Evolutionary conservation across 2,329 filamentous ascomycete genomes (phyloP).

Genomic region (Epichloe gansuensis): DNA sequence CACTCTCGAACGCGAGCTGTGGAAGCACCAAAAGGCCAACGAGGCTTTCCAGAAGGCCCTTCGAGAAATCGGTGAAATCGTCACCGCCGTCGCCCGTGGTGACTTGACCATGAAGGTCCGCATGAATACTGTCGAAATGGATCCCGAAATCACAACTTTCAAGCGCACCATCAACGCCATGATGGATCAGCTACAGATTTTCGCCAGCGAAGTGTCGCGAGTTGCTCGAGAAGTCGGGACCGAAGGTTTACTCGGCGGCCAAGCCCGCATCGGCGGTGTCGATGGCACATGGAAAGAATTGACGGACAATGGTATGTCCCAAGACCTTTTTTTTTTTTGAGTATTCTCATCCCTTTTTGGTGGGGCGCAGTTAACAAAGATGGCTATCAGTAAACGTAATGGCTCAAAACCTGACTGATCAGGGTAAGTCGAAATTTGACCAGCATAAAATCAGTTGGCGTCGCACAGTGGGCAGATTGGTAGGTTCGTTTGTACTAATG

Average conservation of each 20-base stretch:
- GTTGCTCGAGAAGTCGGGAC: slow-evolving; percentile 93
- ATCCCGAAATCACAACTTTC: slow-evolving; percentile 94
- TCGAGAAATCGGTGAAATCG: slow-evolving; percentile 91
- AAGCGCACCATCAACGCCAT: slow-evolving; percentile 98
- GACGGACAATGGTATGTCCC: slow-evolving; percentile 59
- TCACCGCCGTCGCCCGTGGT: slow-evolving; percentile 88
- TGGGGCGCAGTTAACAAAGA: slow-evolving; percentile 11
- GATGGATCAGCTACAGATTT: slow-evolving; percentile 96
- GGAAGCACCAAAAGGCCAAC: slow-evolving; percentile 96
- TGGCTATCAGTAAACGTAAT: slow-evolving; percentile 57
- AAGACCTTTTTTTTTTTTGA: not conserved
- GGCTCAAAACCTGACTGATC: slow-evolving; percentile 70
- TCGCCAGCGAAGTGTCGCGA: slow-evolving; percentile 90
- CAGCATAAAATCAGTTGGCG: not conserved
- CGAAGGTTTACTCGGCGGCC: slow-evolving; percentile 84
- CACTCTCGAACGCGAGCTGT: slow-evolving; percentile 80
- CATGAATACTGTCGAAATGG: slow-evolving; percentile 92
- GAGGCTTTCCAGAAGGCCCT: slow-evolving; percentile 96
- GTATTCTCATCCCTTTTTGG: not conserved
- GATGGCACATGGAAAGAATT: slow-evolving; percentile 97
- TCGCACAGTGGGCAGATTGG: not conserved
- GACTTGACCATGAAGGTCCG: slow-evolving; percentile 94
- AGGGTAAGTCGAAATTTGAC: slow-evolving; percentile 33
- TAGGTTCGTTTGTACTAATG: not conserved
- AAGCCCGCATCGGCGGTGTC: slow-evolving; percentile 86